phyloP scores from a whole-genome alignment of 1,284 basidiomycete species.

The Chalciporus sp. region DNA sequence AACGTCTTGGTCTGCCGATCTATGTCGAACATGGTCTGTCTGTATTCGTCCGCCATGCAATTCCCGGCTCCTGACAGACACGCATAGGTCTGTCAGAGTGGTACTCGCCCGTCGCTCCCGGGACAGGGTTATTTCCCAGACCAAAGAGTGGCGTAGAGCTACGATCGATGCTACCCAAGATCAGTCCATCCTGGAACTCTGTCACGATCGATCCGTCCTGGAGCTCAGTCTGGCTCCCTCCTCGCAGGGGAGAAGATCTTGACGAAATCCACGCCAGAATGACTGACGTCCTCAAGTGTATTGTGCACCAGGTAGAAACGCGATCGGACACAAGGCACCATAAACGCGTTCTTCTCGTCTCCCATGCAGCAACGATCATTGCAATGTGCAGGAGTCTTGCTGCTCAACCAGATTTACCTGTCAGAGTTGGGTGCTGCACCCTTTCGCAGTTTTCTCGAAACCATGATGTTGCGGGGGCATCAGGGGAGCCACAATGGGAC shows the following conservation, averaged over 20 bases:
- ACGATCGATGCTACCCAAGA: constrained; percentile 51
- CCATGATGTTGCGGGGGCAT: constrained; percentile 21
- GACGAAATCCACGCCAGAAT: constrained; percentile 64
- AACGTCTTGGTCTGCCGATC: constrained; percentile 65
- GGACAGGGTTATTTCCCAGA: constrained; percentile 75
- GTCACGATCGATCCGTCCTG: constrained; percentile 65
- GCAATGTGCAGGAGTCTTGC: constrained; percentile 66
- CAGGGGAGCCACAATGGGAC: constrained; percentile 47
- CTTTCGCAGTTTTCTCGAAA: constrained; percentile 52
- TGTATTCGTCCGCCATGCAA: not conserved
- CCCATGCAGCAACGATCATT: constrained; percentile 81
- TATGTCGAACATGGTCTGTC: constrained; percentile 73
- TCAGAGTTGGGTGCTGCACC: constrained; percentile 73
- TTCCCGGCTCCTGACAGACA: constrained; percentile 10
- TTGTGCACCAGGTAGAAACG: constrained; percentile 53
- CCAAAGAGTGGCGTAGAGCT: constrained; percentile 56
- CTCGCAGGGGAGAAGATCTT: constrained; percentile 73
- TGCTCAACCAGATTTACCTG: constrained; percentile 49
- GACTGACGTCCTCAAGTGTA: constrained; percentile 51
- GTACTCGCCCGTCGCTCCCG: constrained; percentile 74
- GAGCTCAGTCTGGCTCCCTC: constrained; percentile 68
- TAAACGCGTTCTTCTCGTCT: constrained; percentile 64
- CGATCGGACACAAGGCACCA: constrained; percentile 43
- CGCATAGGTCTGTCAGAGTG: constrained; percentile 75
- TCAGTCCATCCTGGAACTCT: constrained; percentile 63